These are phyloP conservation scores for Tarenaya hassleriana DNA, from an alignment of 345 rosid genomes.

Conservation along the genomic window DNA sequence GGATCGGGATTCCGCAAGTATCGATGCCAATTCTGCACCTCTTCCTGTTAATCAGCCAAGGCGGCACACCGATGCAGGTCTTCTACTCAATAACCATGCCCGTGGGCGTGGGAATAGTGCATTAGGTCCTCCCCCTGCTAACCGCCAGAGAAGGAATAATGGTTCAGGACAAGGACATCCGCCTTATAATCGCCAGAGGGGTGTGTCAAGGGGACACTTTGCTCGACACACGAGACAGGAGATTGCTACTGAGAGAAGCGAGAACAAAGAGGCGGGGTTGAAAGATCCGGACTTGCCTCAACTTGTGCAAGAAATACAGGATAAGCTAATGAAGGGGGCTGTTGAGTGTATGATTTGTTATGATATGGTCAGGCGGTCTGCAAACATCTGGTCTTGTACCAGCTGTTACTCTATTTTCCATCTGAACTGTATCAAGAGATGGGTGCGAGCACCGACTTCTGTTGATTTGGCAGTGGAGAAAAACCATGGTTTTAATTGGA, in stretches of 20 bases:
- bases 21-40: constrained; percentile 15
- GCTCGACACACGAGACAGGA: constrained; percentile 34
- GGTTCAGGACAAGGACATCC: constrained; percentile 18
- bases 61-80: constrained; percentile 7
- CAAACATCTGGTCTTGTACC: constrained; percentile 83
- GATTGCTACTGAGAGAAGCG: constrained; percentile 29
- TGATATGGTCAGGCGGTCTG: constrained; percentile 78
- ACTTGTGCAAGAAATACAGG: constrained; percentile 87
- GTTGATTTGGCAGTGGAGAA: constrained; percentile 69
- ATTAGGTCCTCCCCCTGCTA: constrained; percentile 21
- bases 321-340: constrained; percentile 60
- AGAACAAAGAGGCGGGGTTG: constrained; percentile 22
- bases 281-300: constrained; percentile 68
- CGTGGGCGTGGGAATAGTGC: background rate
- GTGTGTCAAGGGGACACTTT: constrained; percentile 26
- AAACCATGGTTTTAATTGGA: constrained; percentile 87
- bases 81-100: too few species aligned
- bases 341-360: constrained; percentile 98
- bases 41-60: constrained; percentile 14
- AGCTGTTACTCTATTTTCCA: constrained; percentile 95
- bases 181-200: constrained; percentile 31
- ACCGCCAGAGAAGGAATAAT: constrained; percentile 34
- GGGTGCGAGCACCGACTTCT: constrained; percentile 95
- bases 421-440: constrained; percentile 82
- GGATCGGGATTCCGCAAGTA: constrained; percentile 14